Conservation (phyloP, 495 filamentous ascomycete species). For the Oleoguttula mirabilis region DNA sequence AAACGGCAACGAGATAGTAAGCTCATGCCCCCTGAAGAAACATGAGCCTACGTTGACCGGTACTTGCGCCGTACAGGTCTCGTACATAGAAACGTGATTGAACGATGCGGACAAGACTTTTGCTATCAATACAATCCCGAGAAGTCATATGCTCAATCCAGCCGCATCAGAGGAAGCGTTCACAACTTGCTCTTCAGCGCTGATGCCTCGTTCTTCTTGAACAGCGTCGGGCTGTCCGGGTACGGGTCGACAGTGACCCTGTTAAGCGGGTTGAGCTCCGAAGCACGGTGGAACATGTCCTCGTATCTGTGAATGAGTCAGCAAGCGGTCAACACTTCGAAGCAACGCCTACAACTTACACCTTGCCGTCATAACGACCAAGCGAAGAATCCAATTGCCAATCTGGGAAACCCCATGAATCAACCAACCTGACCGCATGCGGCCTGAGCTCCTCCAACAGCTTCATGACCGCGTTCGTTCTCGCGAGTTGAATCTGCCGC, state of each 20-base stretch:
- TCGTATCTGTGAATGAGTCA: neutral
- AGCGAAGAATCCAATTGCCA: conserved; percentile 57
- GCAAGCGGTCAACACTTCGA: neutral
- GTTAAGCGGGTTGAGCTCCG: conserved; percentile 56
- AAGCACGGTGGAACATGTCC: conserved; percentile 54
- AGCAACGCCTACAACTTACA: conserved; percentile 38
- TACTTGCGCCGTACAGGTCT: neutral
- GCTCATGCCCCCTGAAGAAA: neutral
- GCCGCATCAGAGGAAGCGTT: no score
- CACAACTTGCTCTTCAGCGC: conserved; percentile 38
- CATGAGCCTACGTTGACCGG: neutral
- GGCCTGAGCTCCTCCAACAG: conserved; percentile 55
- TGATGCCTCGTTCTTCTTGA: conserved; percentile 41
- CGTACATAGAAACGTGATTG: neutral
- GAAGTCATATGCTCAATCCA: neutral
- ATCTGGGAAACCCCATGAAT: conserved; percentile 57
- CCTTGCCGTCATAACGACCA: conserved; percentile 52
- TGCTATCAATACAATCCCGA: neutral
- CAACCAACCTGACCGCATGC: conserved; percentile 53
- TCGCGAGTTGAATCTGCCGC: conserved; percentile 50
- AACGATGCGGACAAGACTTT: neutral
- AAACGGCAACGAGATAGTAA: no score
- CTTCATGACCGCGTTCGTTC: conserved; percentile 49
- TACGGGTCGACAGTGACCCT: conserved; percentile 55
- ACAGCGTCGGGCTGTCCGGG: conserved; percentile 45